These are phyloP conservation scores for Alternaria sp. DNA, from an alignment of 2,329 filamentous ascomycete genomes.

Conservation along the genomic window DNA sequence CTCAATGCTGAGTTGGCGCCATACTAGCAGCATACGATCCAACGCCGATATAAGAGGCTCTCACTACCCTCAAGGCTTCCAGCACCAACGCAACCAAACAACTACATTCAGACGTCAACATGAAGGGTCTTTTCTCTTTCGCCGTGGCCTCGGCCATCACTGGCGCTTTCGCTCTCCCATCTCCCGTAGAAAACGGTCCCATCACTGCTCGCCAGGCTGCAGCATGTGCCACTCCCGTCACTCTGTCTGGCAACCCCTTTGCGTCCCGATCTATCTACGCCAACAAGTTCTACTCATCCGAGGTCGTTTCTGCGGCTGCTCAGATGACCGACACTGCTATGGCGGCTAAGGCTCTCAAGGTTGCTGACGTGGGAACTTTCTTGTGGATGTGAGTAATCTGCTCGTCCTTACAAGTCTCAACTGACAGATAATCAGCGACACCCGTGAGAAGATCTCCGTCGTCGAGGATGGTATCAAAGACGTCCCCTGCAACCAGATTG, in stretches of 20 bases:
- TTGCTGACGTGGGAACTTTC: constrained; percentile 60
- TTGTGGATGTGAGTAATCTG: constrained; percentile 58
- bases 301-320: constrained; percentile 63
- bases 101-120: constrained; percentile 31
- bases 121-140: constrained; percentile 45
- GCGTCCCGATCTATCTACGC: constrained; percentile 57
- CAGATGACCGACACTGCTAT: constrained; percentile 60
- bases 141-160: constrained; percentile 44
- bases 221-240: constrained; percentile 45
- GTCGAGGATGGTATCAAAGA: constrained; percentile 59
- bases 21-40: constrained; percentile 4
- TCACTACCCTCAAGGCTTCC: constrained; percentile 11
- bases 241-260: constrained; percentile 60
- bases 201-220: constrained; percentile 40
- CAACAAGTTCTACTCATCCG: constrained; percentile 61
- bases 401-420: not conserved
- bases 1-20: constrained; percentile 11
- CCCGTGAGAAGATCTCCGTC: constrained; percentile 57
- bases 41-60: constrained; percentile 40
- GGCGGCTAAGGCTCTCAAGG: constrained; percentile 57
- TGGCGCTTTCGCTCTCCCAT: constrained; percentile 43
- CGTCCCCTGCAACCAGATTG: constrained; percentile 57
- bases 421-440: constrained; percentile 49
- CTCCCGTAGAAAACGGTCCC: constrained; percentile 40
- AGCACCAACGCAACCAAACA: constrained; percentile 29